Conservation (phyloP, 352 stramenopile species). For the Globisporangium heterothallicum region DNA sequence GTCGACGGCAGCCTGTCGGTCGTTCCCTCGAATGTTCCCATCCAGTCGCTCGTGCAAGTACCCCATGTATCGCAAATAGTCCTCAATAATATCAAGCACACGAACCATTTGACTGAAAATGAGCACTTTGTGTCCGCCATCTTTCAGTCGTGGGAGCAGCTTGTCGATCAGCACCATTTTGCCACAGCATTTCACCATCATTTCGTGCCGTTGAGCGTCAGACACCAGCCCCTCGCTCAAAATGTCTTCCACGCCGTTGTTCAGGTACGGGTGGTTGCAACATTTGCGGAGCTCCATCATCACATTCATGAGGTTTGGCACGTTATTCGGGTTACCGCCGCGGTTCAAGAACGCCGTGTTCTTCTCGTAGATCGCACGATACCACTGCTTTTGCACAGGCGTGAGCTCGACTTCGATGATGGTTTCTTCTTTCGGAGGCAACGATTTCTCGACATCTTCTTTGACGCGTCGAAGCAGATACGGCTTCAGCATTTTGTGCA, state of each 20-base stretch:
- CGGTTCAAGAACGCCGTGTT: conserved; percentile 91
- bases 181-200: conserved; percentile 97
- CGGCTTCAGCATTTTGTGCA: conserved; percentile 89
- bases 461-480: conserved; percentile 87
- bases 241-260: conserved; percentile 90
- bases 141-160: conserved; percentile 95
- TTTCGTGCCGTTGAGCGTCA: conserved; percentile 80
- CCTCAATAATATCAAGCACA: conserved; percentile 99
- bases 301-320: conserved; percentile 90
- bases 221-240: conserved; percentile 74
- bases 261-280: conserved; percentile 90
- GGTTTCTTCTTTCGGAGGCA: conserved; percentile 87
- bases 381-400: conserved; percentile 88
- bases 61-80: conserved; percentile 93
- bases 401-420: conserved; percentile 90
- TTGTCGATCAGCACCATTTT: conserved; percentile 99
- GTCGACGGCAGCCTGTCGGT: conserved; percentile 82
- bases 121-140: conserved; percentile 96
- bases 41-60: conserved; percentile 98
- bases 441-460: conserved; percentile 86
- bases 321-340: conserved; percentile 71
- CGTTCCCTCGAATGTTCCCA: conserved; percentile 92
- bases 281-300: conserved; percentile 92
- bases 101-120: conserved; percentile 99
- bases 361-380: conserved; percentile 94